Evolutionary conservation across 2,329 filamentous ascomycete genomes (phyloP).

Genomic region (Tolypocladium tropicale): DNA sequence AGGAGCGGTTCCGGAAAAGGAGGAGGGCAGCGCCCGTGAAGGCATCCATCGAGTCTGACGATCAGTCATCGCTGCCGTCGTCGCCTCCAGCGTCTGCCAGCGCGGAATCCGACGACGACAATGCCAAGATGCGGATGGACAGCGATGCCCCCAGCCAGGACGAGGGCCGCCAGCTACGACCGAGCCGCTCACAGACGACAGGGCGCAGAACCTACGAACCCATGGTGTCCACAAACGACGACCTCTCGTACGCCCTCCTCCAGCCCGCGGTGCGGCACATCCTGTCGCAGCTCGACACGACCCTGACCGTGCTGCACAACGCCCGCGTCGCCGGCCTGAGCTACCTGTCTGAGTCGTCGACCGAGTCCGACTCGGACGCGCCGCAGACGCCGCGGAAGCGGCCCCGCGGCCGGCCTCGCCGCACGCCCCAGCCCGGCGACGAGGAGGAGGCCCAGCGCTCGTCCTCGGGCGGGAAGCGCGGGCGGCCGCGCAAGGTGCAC

Average conservation of each 20-base stretch:
- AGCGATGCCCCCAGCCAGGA: not conserved
- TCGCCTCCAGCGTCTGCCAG: constrained; percentile 1
- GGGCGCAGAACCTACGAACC: constrained; percentile 29
- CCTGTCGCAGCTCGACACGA: constrained; percentile 55
- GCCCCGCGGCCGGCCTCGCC: constrained; percentile 16
- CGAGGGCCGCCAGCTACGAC: not conserved
- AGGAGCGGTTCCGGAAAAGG: constrained; percentile 44
- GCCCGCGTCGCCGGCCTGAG: constrained; percentile 41
- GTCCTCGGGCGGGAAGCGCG: constrained; percentile 13
- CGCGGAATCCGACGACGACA: constrained; percentile 1
- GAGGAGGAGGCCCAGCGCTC: constrained; percentile 3
- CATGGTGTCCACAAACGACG: constrained; percentile 59
- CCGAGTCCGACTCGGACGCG: constrained; percentile 23
- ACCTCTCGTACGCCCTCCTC: constrained; percentile 52
- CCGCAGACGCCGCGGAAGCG: constrained; percentile 7
- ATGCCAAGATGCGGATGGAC: not conserved
- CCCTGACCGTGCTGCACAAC: constrained; percentile 62
- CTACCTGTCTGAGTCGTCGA: constrained; percentile 27
- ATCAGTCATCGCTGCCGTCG: constrained; percentile 4
- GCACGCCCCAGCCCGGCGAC: constrained; percentile 4
- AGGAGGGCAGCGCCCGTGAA: constrained; percentile 6
- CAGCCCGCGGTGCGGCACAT: constrained; percentile 61
- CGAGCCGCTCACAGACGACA: not conserved
- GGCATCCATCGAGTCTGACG: constrained; percentile 1
- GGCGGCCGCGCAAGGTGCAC: constrained; percentile 30